Evolutionary conservation across 106 monocot genomes (phyloP).

Genomic region (Dendrobium catenatum): DNA sequence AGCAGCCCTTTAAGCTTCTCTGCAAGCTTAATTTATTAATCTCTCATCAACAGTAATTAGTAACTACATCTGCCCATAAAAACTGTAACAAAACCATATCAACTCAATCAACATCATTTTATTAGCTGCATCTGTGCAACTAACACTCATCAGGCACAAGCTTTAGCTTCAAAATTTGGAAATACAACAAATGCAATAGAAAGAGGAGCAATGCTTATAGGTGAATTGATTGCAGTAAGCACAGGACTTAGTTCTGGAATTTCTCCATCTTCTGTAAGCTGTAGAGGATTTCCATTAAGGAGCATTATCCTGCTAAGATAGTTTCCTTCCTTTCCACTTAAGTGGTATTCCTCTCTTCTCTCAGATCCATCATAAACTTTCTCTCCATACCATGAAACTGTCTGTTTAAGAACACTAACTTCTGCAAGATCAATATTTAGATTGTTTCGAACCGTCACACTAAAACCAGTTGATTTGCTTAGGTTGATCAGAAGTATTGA

Average conservation of each 20-base stretch:
- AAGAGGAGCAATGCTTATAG: slow-evolving; percentile 33
- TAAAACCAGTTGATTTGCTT: slow-evolving; percentile 30
- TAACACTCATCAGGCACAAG: slow-evolving; percentile 7
- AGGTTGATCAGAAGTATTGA: slow-evolving; percentile 54
- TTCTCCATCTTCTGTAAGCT: slow-evolving; percentile 40
- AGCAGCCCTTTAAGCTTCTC: not conserved
- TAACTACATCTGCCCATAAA: not conserved
- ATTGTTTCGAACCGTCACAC: slow-evolving; percentile 34
- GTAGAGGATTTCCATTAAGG: slow-evolving; percentile 51
- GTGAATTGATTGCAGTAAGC: slow-evolving; percentile 16
- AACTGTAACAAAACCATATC: too few species aligned
- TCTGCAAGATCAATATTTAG: slow-evolving; percentile 20
- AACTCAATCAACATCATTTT: too few species aligned
- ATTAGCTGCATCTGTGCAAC: not conserved
- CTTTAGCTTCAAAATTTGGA: slow-evolving; percentile 47
- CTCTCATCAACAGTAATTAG: not conserved
- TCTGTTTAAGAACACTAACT: slow-evolving; percentile 27
- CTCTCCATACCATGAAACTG: slow-evolving; percentile 52
- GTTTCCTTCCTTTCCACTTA: slow-evolving; percentile 35
- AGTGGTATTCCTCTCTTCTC: slow-evolving; percentile 68
- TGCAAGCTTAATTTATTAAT: not conserved
- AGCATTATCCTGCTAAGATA: slow-evolving; percentile 40
- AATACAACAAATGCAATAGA: slow-evolving; percentile 62
- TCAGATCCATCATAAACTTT: slow-evolving; percentile 27
- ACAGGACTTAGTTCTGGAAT: slow-evolving; percentile 44